Conservation (phyloP, 805 yeast species). For the Metahyphopichia silvanorum region DNA sequence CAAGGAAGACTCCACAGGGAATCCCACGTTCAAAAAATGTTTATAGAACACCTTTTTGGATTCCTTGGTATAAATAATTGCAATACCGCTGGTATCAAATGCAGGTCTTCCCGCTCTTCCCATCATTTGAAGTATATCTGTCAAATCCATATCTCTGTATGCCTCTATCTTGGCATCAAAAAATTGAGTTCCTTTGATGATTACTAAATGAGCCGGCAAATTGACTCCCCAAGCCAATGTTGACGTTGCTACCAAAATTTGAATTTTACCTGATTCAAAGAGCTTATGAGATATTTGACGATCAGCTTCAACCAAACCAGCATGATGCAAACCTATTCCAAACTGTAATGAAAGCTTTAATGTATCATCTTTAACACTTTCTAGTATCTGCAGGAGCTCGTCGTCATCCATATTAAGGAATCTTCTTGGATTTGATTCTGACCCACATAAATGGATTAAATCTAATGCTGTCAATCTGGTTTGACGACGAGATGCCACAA, state of each 20-base stretch:
- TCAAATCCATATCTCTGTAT: slow-evolving; percentile 77
- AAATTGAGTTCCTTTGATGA: slow-evolving; percentile 73
- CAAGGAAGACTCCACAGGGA: slow-evolving; percentile 78
- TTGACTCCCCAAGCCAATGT: slow-evolving; percentile 88
- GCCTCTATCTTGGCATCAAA: slow-evolving; percentile 63
- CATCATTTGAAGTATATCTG: slow-evolving; percentile 82
- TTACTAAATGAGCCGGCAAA: slow-evolving; percentile 74
- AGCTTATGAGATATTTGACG: slow-evolving; percentile 67
- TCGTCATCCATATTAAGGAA: slow-evolving; percentile 63
- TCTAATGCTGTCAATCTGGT: slow-evolving; percentile 79
- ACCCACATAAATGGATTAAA: slow-evolving; percentile 72
- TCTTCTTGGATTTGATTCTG: slow-evolving; percentile 72
- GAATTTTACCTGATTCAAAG: slow-evolving; percentile 68
- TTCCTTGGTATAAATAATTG: slow-evolving; percentile 73
- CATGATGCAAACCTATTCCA: slow-evolving; percentile 81
- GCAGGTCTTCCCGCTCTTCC: slow-evolving; percentile 86
- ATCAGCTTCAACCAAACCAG: slow-evolving; percentile 74
- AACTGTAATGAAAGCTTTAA: slow-evolving; percentile 68
- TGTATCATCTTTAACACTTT: slow-evolving; percentile 77
- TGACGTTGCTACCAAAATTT: slow-evolving; percentile 74
- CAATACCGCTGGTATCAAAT: slow-evolving; percentile 73
- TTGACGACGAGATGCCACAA: slow-evolving; percentile 81
- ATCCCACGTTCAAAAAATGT: slow-evolving; percentile 73
- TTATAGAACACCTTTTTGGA: slow-evolving; percentile 73
- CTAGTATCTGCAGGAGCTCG: slow-evolving; percentile 51